A percentile compares a stretch with the other conserved stretches of the same genome.
Evolutionary conservation across 2,329 filamentous ascomycete genomes (phyloP).

Genomic region (Hypoxylon sp.): DNA sequence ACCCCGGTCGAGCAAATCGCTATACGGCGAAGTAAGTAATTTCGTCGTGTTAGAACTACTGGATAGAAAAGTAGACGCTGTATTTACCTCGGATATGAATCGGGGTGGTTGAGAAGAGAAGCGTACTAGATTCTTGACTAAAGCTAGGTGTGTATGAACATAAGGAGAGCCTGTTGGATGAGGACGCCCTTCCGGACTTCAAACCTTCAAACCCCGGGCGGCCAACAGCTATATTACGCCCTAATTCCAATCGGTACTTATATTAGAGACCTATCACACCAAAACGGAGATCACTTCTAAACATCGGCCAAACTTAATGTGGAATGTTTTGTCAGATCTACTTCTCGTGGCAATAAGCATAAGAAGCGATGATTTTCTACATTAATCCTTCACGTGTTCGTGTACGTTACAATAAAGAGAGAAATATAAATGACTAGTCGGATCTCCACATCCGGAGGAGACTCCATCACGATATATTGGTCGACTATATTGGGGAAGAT

Average conservation of each 20-base stretch:
- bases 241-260: neutral
- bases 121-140: neutral
- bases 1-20: neutral
- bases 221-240: neutral
- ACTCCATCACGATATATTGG: conserved; percentile 35
- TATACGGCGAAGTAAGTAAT: neutral
- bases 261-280: too few species aligned
- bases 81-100: neutral
- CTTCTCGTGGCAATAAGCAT: neutral
- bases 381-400: neutral
- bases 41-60: neutral
- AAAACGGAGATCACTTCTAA: neutral
- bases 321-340: neutral
- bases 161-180: too few species aligned
- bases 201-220: neutral
- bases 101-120: neutral
- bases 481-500: neutral
- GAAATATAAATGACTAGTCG: neutral
- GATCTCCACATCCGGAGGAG: conserved; percentile 27
- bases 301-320: neutral
- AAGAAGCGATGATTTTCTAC: neutral
- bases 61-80: neutral
- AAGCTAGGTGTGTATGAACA: neutral
- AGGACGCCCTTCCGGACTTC: too few species aligned
- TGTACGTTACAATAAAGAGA: conserved; percentile 10